Evolutionary conservation across 805 yeast species (phyloP), one percentile per base, ranked within the genome.

Genomic region (Ogataea allantospora): DNA sequence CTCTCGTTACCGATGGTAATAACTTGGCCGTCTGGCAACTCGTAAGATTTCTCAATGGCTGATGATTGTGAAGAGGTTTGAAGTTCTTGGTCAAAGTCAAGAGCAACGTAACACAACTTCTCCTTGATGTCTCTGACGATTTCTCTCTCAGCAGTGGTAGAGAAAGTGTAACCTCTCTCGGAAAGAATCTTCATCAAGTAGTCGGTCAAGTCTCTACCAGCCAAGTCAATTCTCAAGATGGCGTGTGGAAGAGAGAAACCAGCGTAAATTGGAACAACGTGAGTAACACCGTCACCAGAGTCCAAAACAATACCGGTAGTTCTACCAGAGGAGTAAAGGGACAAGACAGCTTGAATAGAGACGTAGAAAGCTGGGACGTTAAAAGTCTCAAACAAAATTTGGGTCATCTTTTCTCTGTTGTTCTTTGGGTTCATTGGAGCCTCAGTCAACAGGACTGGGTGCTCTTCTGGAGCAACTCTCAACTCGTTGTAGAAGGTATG

Each of bases 381-480:
- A 65, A 84, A 93, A 55, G 98, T 93, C 80, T 93, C 99, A 67
- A 93, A 93, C 80, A 93, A 78, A 66, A 93, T 91, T 77, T 93
- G 98, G 55, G 98, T 91, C 98, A 93, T 93, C 84, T 93, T 93
- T 79, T 93, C 98, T 80, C 98, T 88, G 89, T 93, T 93, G 56
- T 93, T 81, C 75, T 91, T 93, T 67, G 99, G 99, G 78, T 93
- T 93, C 88, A 88, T 86, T 73, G 99, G 99, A 54, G 99, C 99
- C 81, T 93, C 99, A 55, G 99, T 93, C 75, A 93, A 83, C 70
- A 93, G 77, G 61, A 91, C 96, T 69, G 98, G 97, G 80, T 93
- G 99, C 76, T 93, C 99, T 75, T 93, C 99, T 73, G 98, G 98
- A 46, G 97, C 97, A 69, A 93, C 97, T 78, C 98, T 88, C 75